Evolutionary conservation across 257 asterid species (phyloP), one percentile per base, ranked within the genome.

Genomic region (Penstemon barbatus): DNA sequence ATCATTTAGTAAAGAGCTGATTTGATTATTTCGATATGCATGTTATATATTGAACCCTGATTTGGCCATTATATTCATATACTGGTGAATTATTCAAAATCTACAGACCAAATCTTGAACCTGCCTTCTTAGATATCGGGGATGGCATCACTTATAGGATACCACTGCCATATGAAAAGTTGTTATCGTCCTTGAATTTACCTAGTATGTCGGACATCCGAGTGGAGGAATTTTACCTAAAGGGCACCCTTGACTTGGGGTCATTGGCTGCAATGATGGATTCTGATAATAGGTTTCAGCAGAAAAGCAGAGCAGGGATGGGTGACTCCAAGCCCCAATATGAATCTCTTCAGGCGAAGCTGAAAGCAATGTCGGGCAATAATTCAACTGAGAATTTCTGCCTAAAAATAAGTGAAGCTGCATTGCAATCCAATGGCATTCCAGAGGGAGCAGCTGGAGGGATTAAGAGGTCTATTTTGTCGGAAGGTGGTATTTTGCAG

Each of bases 401-500:
- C 78, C 84, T 91, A 66, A 79, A 75, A 84, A 84, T 91, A 68
- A 94, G 89, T 68, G 96, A 87, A 74, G 84, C 91, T 61, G 89
- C 86, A 63, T 58, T 94, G 73, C 85, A 65, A 75, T 81, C 90
- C 41, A 85, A 85, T 75, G 95, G 91, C 42, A 87, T 91, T 45
- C 99, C 99, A 33, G 99, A 94, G 79, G 99, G 97, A 69, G 87
- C 99, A 46, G 96, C 97, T 75, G 99, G 99, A 73, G 69, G 84
- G 54, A 87, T 94, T 67, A 84, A 88, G 38, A 81, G 99, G 69
- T 86, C 76, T 70, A 91, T 94, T 73, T 79, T 89, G 82, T 89
- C 96, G 0, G 99, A 94, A 13, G 92, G 93, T 74, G 97, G 97
- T 74, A 69, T 72, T 69, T 82, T 94, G 80, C 97, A 91, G 80